Evolutionary conservation across 169 alveolate genomes (phyloP).

Genomic region (Plasmodium sp.): DNA sequence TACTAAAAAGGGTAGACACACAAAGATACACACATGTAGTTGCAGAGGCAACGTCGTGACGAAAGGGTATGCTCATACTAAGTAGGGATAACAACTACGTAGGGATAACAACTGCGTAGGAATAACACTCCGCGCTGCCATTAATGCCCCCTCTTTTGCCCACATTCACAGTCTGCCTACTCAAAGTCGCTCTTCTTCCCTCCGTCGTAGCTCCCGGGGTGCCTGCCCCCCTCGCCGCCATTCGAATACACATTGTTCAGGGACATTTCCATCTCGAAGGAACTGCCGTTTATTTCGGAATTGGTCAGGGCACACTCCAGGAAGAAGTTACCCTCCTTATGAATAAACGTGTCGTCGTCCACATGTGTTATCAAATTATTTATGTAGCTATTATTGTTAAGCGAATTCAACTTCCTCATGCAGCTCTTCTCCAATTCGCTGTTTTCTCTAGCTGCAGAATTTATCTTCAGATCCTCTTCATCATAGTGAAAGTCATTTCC

Average conservation of each 20-base stretch:
- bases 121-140: not conserved
- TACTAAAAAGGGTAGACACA: not conserved
- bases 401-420: slow-evolving; percentile 19
- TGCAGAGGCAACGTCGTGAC: not conserved
- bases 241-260: slow-evolving; percentile 24
- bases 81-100: not conserved
- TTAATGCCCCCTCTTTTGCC: not conserved
- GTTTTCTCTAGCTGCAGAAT: slow-evolving; percentile 1
- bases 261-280: slow-evolving; percentile 55
- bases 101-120: not conserved
- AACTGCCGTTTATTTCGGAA: slow-evolving; percentile 59
- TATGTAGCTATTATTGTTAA: slow-evolving; percentile 65
- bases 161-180: not conserved
- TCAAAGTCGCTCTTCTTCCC: not conserved
- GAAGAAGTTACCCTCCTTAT: slow-evolving; percentile 64
- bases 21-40: not conserved
- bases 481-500: slow-evolving; percentile 7
- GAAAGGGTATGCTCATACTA: not conserved
- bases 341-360: slow-evolving; percentile 63
- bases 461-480: slow-evolving; percentile 28
- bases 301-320: slow-evolving; percentile 50
- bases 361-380: slow-evolving; percentile 70
- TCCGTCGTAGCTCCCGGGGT: not conserved
- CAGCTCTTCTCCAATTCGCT: slow-evolving; percentile 13
- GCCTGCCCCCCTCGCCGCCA: not conserved